Percentiles rank a stretch among this genome's conserved stretches.
Evolutionary conservation across 2,329 filamentous ascomycete species (phyloP).

Genomic region (Laburnicola sp.): DNA sequence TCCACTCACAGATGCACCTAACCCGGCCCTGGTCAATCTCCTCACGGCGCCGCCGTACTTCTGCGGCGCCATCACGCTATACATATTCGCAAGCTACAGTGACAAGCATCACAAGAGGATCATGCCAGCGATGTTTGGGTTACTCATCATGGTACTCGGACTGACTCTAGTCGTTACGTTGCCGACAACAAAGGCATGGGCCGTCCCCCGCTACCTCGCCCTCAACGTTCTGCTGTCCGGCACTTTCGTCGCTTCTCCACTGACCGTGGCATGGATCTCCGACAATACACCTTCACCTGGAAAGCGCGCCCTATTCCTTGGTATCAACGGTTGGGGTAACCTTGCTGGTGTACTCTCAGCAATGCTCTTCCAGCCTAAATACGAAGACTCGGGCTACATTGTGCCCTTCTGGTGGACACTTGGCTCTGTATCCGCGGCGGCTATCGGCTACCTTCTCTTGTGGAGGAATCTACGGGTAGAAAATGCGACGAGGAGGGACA

Average conservation of each 20-base stretch:
- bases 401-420: slow-evolving; percentile 26
- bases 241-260: slow-evolving; percentile 27
- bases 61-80: slow-evolving; percentile 51
- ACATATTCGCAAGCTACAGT: slow-evolving; percentile 48
- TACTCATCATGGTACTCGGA: slow-evolving; percentile 20
- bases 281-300: slow-evolving; percentile 22
- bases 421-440: slow-evolving; percentile 25
- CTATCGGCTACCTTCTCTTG: slow-evolving; percentile 39
- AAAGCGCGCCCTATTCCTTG: slow-evolving; percentile 26
- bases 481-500: slow-evolving; percentile 41
- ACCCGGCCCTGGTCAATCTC: slow-evolving; percentile 54
- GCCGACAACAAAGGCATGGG: slow-evolving; percentile 46
- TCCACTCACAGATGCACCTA: slow-evolving; percentile 51
- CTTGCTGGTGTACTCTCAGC: slow-evolving; percentile 28
- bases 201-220: slow-evolving; percentile 34
- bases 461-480: slow-evolving; percentile 42
- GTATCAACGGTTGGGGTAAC: slow-evolving; percentile 30
- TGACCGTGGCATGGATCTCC: slow-evolving; percentile 30
- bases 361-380: slow-evolving; percentile 23
- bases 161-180: slow-evolving; percentile 48
- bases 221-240: slow-evolving; percentile 29
- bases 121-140: too few relatives aligned
- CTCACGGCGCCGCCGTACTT: slow-evolving; percentile 55
- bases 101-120: too few relatives aligned
- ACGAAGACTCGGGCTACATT: slow-evolving; percentile 29